These are phyloP conservation scores for Helichrysum umbraculigerum DNA, from an alignment of 129 eudicot species.

Conservation along the genomic window DNA sequence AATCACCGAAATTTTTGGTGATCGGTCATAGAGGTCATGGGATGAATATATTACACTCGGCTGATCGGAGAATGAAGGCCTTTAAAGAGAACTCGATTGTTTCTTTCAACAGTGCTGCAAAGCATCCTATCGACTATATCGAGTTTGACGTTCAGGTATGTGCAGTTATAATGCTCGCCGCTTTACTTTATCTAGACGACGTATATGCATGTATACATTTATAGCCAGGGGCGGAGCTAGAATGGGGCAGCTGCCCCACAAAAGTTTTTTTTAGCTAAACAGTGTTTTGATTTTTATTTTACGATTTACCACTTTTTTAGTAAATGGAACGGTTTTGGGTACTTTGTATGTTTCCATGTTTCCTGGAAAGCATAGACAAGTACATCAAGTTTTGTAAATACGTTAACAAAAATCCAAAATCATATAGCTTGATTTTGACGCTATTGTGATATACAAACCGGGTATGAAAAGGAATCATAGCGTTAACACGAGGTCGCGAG, in stretches of 20 bases:
- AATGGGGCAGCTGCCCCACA: too few relatives aligned
- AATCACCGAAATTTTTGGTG: constrained; percentile 56
- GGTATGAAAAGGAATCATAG: neutral
- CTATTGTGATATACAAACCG: neutral
- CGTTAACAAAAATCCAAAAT: neutral
- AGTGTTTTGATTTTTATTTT: too few relatives aligned
- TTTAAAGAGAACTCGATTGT: constrained; percentile 71
- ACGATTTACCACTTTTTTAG: neutral
- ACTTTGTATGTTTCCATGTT: neutral
- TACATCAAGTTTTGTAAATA: neutral
- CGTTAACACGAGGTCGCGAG: too few relatives aligned
- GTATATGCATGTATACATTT: neutral
- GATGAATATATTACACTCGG: constrained; percentile 73
- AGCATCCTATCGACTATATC: constrained; percentile 58
- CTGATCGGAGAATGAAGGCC: constrained; percentile 85
- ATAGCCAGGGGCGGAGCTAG: too few relatives aligned
- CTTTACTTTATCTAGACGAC: neutral
- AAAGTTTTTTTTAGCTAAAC: too few relatives aligned
- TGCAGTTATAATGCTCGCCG: neutral
- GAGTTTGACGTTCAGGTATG: constrained; percentile 97
- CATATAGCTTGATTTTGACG: neutral
- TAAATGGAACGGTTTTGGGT: neutral
- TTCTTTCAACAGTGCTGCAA: constrained; percentile 75
- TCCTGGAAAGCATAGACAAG: constrained; percentile 15
- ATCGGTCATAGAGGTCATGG: constrained; percentile 94